These are phyloP conservation scores for Plasmodium cynomolgi DNA, from an alignment of 169 alveolate genomes.

Conservation along the genomic window DNA sequence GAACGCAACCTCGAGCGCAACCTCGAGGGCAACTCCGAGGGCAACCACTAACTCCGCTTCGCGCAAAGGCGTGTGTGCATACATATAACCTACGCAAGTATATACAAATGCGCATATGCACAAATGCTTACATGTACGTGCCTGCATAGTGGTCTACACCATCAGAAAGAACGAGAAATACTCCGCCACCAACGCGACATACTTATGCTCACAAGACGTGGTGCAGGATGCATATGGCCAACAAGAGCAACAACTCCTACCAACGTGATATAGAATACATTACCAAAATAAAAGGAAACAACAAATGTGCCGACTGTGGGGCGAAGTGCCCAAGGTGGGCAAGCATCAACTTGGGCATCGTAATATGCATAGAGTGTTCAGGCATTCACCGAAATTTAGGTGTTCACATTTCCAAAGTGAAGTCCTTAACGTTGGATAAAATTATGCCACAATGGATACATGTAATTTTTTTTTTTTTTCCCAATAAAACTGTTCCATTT, in stretches of 20 bases:
- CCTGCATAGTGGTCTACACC: constrained; percentile 7
- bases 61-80: neutral
- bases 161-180: neutral
- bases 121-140: neutral
- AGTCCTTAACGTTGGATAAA: constrained; percentile 94
- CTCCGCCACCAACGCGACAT: neutral
- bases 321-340: constrained; percentile 97
- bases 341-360: constrained; percentile 94
- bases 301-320: constrained; percentile 97
- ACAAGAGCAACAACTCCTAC: constrained; percentile 9
- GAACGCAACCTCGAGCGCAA: neutral
- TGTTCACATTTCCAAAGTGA: constrained; percentile 94
- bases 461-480: constrained; percentile 16
- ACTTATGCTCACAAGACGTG: neutral
- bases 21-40: no score
- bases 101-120: neutral
- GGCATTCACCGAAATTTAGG: constrained; percentile 97
- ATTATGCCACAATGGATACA: constrained; percentile 90
- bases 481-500: neutral
- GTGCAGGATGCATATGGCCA: constrained; percentile 25
- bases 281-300: constrained; percentile 89
- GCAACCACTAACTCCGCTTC: neutral
- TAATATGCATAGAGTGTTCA: constrained; percentile 96
- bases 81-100: neutral
- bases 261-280: constrained; percentile 77